Evolutionary conservation across 78 protist genomes (phyloP), one percentile per base, ranked within the genome.

Genomic region (Dictyostelium firmibasis): DNA sequence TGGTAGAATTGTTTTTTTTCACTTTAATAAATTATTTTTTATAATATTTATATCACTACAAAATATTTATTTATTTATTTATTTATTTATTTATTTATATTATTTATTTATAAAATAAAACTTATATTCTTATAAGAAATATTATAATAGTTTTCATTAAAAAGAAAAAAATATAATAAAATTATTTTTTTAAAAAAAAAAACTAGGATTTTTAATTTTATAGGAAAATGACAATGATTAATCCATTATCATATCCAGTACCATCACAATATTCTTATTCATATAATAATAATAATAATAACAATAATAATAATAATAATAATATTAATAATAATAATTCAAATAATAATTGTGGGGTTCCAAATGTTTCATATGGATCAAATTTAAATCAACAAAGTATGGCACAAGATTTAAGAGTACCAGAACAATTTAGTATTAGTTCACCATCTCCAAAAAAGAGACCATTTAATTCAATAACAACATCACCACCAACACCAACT

Each of bases 191-290:
- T 10, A 16, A 50, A 16, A 16, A 50, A 16, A 16, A 50, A 50
- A 50, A 50, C 3, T 16, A 0, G 16, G 16, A 50, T 50, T 50
- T 16, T 50, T 50, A 16, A 50, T 50, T 50, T 18, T 16, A 50
- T 16, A 16, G 16, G 16, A 50, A 50, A 50, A 57, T 87, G 57
- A 50, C 85, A 72, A 85, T 85, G 85, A 87, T 87, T 4, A 87
- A 87, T 79, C 93, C 93, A n/a, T 78, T 72, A 23, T 41, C 81
- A 23, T 87, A 78, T 78, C 81, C 93, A 14, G 85, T 79, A 38
- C 31, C 44, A 84, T 69, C 27, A 23, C 74, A n/a, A 64, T 64
- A 64, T 25, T 27, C 74, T n/a, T 64, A 64, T 50, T 16, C 62
- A 50, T 50, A 47, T 47, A 47, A 50, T 16, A 50, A 50, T 50